Percentiles rank a stretch among this genome's conserved stretches.
Conservation (phyloP, 805 yeast species). For the Isabelozyma pseudorhagii region DNA sequence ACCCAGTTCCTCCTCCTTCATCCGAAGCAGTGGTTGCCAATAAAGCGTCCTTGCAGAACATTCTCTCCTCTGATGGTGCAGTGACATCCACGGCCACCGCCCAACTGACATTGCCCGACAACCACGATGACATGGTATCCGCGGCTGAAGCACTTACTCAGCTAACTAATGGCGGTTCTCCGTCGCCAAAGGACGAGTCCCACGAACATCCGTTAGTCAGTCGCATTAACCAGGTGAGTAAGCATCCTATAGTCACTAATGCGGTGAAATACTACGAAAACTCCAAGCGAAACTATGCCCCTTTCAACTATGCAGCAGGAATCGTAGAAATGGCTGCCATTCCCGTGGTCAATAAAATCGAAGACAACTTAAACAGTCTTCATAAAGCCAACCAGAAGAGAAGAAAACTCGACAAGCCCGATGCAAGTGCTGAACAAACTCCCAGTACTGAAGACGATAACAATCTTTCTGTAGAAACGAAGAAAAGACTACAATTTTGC, state of each 20-base stretch:
- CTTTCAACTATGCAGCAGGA: slow-evolving; percentile 60
- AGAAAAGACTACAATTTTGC: slow-evolving; percentile 73
- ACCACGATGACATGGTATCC: slow-evolving; percentile 26
- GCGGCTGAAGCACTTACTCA: slow-evolving; percentile 43
- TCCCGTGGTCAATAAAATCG: slow-evolving; percentile 51
- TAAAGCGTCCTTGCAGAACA: too few relatives aligned
- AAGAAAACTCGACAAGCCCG: slow-evolving; percentile 3
- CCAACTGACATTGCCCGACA: not conserved
- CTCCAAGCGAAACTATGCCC: slow-evolving; percentile 43
- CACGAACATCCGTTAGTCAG: slow-evolving; percentile 37
- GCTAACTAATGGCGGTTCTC: slow-evolving; percentile 18
- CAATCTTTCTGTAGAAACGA: slow-evolving; percentile 62
- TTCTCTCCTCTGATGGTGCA: not conserved
- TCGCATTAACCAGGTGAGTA: slow-evolving; percentile 34
- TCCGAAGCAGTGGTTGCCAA: not conserved
- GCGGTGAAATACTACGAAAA: slow-evolving; percentile 48
- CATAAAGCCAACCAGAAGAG: slow-evolving; percentile 24
- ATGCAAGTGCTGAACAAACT: not conserved
- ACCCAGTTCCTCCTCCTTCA: not conserved
- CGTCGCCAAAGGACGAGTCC: slow-evolving; percentile 3
- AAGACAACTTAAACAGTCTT: slow-evolving; percentile 40
- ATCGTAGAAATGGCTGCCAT: slow-evolving; percentile 55
- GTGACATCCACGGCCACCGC: not conserved
- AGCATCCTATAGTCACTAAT: slow-evolving; percentile 43
- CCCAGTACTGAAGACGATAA: slow-evolving; percentile 13